Evolutionary conservation across 352 stramenopile species (phyloP), one percentile per base, ranked within the genome.

Genomic region (Thraustotheca clavata): DNA sequence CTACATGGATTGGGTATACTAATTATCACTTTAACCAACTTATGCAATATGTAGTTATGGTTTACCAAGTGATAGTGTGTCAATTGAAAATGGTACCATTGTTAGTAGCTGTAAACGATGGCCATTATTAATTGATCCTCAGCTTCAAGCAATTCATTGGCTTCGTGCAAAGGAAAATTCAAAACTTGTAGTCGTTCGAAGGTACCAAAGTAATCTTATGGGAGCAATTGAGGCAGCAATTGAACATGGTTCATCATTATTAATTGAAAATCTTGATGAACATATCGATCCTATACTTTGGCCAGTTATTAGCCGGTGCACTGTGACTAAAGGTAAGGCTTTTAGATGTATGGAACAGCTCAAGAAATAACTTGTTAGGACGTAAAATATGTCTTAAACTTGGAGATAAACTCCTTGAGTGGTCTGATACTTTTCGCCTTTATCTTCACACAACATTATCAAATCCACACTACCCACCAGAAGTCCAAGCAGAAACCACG

Each of bases 371-470:
- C 67, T 24, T 59, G 34, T 14, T 49, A 62, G 69, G 69, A 4
- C 76, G 84, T 59, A 89, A 88, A 57, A 86, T 69, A 12, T 62
- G 89, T 3, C 60, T 96, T 35, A 87, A 91, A 54, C 71, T 97
- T 11, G 89, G 89, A 11, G 88, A 96, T 55, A 91, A 96, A 36
- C 67, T 96, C 11, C 72, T 96, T 16, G 85, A 96, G 49, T 75
- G 94, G 27, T 78, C 93, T 60, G 27, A 69, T 1, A 70, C 85
- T 18, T 97, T 97, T 47, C 71, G 77, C 11, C 52, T 97, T 5
- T 96, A 95, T 59, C 60, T 97, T 6, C 91, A 97, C 65, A 97
- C 91, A 1, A 97, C 96, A 60, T 74, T 97, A 0, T 94, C 84
- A n/a, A 97, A 97, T 33, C 91, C 91, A 14, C 88, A 96, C 66